These are phyloP conservation scores for Juglanconis juglandina DNA, from an alignment of 2,329 filamentous ascomycete species.

Conservation along the genomic window DNA sequence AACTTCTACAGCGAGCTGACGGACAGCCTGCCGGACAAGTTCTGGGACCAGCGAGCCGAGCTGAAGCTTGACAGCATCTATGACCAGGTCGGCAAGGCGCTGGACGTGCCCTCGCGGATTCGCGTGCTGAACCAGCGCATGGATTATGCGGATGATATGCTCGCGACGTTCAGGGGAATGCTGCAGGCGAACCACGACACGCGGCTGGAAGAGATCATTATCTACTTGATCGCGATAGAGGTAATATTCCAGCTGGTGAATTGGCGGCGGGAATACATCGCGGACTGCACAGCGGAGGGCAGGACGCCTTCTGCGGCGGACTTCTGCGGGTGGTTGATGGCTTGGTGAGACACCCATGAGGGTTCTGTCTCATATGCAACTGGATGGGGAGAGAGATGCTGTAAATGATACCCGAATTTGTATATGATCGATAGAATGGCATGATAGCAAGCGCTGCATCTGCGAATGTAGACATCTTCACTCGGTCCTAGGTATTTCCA, in stretches of 20 bases:
- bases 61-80: slow-evolving; percentile 92
- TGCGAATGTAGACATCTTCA: background rate
- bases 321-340: background rate
- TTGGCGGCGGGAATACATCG: slow-evolving; percentile 61
- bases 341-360: background rate
- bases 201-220: slow-evolving; percentile 92
- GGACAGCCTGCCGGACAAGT: slow-evolving; percentile 89
- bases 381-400: background rate
- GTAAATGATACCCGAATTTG: slow-evolving; percentile 9
- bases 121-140: slow-evolving; percentile 93
- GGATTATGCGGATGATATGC: slow-evolving; percentile 95
- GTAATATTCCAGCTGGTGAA: slow-evolving; percentile 74
- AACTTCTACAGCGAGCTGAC: slow-evolving; percentile 97
- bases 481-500: background rate
- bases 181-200: slow-evolving; percentile 87
- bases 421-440: slow-evolving; percentile 1
- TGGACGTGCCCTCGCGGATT: slow-evolving; percentile 90
- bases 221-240: slow-evolving; percentile 87
- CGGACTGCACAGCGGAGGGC: slow-evolving; percentile 43
- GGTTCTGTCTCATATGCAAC: background rate
- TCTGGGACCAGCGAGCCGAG: slow-evolving; percentile 91
- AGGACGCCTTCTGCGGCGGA: slow-evolving; percentile 21
- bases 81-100: slow-evolving; percentile 81
- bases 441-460: background rate
- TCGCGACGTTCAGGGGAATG: slow-evolving; percentile 80